Evolutionary conservation across 192 early-diverging fungal species (phyloP).

Genomic region (Entophlyctis luteolus): DNA sequence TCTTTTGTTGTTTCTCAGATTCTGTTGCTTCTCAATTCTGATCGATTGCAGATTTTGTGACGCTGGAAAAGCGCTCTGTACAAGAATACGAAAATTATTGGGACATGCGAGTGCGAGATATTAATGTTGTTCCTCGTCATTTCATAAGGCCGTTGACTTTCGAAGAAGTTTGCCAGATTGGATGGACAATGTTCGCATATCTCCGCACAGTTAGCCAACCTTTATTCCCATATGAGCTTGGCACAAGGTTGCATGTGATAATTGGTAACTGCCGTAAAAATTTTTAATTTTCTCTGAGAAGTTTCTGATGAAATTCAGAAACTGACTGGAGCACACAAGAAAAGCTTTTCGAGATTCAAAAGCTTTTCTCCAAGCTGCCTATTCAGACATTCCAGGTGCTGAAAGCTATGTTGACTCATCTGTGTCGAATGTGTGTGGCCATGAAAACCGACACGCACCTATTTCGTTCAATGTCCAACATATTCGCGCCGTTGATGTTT

Average conservation of each 20-base stretch:
- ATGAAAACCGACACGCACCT: conserved; percentile 5
- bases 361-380: conserved; percentile 10
- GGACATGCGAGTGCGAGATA: conserved; percentile 17
- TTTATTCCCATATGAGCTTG: not conserved
- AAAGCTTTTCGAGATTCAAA: conserved; percentile 22
- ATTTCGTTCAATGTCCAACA: conserved; percentile 12
- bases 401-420: conserved; percentile 5
- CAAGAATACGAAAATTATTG: conserved; percentile 22
- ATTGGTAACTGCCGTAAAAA: not conserved
- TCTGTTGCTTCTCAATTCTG: not conserved
- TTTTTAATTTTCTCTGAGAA: not conserved
- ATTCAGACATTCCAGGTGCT: conserved; percentile 9
- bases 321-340: conserved; percentile 16
- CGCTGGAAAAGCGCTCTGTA: conserved; percentile 1
- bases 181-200: conserved; percentile 2
- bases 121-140: conserved; percentile 14
- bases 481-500: conserved; percentile 12
- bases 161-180: not conserved
- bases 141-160: conserved; percentile 9
- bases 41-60: conserved; percentile 3
- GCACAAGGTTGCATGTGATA: not conserved
- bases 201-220: not conserved
- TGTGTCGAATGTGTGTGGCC: conserved; percentile 2
- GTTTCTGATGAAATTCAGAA: not conserved
- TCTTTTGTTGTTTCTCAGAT: not conserved